These are phyloP conservation scores for Parafenestella ontariensis DNA, from an alignment of 2,329 filamentous ascomycete species.

Conservation along the genomic window DNA sequence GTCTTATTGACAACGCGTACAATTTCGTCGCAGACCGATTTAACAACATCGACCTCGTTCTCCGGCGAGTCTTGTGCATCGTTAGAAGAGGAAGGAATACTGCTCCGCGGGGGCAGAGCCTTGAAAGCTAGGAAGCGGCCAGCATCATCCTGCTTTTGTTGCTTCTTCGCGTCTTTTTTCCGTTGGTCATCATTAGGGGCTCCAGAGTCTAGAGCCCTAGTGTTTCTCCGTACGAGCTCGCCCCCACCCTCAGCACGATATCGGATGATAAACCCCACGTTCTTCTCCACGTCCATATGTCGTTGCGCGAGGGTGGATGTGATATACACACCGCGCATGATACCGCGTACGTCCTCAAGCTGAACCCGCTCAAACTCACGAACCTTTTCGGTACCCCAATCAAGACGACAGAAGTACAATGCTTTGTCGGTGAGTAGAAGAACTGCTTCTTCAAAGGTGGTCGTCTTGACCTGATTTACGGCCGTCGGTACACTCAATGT, in stretches of 20 bases:
- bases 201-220: slow-evolving; percentile 72
- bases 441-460: slow-evolving; percentile 87
- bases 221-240: slow-evolving; percentile 82
- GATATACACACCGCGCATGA: slow-evolving; percentile 87
- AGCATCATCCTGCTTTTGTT: slow-evolving; percentile 24
- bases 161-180: slow-evolving; percentile 18
- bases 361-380: slow-evolving; percentile 88
- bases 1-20: slow-evolving; percentile 67
- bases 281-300: slow-evolving; percentile 78
- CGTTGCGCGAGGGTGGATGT: slow-evolving; percentile 82
- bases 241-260: slow-evolving; percentile 75
- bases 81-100: slow-evolving; percentile 31
- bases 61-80: slow-evolving; percentile 37
- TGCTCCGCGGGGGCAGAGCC: slow-evolving; percentile 59
- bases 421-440: slow-evolving; percentile 85
- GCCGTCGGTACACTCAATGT: slow-evolving; percentile 79
- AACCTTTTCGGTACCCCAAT: slow-evolving; percentile 96
- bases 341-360: slow-evolving; percentile 72
- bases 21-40: slow-evolving; percentile 77
- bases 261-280: slow-evolving; percentile 81
- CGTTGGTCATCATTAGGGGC: slow-evolving; percentile 22
- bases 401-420: slow-evolving; percentile 87
- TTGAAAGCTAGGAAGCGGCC: slow-evolving; percentile 62
- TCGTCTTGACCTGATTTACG: slow-evolving; percentile 69
- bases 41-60: slow-evolving; percentile 63